These are phyloP conservation scores for Petunia secreta DNA, from an alignment of 257 asterid species.

Conservation along the genomic window DNA sequence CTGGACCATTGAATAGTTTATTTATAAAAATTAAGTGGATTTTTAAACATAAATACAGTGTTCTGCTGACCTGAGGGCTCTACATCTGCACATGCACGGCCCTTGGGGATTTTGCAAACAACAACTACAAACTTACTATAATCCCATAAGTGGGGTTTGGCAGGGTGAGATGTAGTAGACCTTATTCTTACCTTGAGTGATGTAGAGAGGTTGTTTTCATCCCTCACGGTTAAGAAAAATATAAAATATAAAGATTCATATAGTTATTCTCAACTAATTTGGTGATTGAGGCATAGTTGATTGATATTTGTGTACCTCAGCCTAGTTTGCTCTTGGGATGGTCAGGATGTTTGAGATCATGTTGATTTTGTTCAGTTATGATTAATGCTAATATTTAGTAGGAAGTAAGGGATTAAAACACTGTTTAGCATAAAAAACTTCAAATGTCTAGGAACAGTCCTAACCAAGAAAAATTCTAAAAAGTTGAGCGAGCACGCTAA, in stretches of 20 bases:
- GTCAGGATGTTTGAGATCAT: not conserved
- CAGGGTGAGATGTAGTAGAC: no score
- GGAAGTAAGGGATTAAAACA: not conserved
- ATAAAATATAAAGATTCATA: not conserved
- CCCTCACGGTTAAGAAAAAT: no score
- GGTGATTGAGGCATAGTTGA: not conserved
- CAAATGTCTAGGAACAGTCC: not conserved
- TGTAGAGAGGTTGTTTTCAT: no score
- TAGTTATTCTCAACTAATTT: not conserved
- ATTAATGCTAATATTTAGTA: not conserved
- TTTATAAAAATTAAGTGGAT: no score
- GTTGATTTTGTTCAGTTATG: not conserved
- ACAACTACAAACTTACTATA: no score
- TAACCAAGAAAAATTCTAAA: not conserved
- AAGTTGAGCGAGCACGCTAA: not conserved
- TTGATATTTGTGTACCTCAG: not conserved
- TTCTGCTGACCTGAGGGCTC: no score
- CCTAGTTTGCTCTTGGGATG: not conserved
- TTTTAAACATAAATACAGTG: no score
- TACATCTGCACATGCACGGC: no score
- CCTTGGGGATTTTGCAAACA: no score
- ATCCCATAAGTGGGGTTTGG: no score
- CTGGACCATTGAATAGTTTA: no score
- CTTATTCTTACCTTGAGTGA: no score
- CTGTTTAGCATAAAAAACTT: not conserved